Evolutionary conservation across 768 basidiomycete species (phyloP).

Genomic region (Mycena epipterygia): DNA sequence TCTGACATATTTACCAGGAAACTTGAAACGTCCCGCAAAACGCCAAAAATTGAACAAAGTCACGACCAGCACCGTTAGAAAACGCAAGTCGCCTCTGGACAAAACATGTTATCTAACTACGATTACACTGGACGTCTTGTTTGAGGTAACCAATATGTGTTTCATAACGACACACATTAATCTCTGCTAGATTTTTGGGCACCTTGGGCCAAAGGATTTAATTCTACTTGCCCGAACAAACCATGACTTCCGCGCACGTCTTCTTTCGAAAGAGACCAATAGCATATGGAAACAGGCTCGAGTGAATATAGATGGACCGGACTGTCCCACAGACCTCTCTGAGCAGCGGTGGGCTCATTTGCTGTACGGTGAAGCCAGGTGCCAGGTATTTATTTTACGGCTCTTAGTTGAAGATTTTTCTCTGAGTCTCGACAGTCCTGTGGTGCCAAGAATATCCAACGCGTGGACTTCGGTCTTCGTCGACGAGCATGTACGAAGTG

Average conservation of each 20-base stretch:
- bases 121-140: conserved; percentile 45
- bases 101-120: conserved; percentile 26
- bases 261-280: conserved; percentile 37
- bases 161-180: background rate
- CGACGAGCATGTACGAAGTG: conserved; percentile 34
- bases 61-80: background rate
- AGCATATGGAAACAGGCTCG: conserved; percentile 43
- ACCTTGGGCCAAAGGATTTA: conserved; percentile 48
- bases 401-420: background rate
- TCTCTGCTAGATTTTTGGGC: conserved; percentile 41
- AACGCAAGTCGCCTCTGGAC: background rate
- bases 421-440: conserved; percentile 27
- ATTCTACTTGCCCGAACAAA: conserved; percentile 45
- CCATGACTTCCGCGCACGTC: conserved; percentile 42
- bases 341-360: conserved; percentile 45
- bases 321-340: conserved; percentile 40
- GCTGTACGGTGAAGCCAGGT: conserved; percentile 39
- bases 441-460: conserved; percentile 28
- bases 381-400: conserved; percentile 30
- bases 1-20: background rate
- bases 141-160: conserved; percentile 37
- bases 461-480: conserved; percentile 36
- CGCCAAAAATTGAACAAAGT: conserved; percentile 17
- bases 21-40: conserved; percentile 19
- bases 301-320: conserved; percentile 36